phyloP scores from a whole-genome alignment of 805 yeast species.

The Cyberlindnera bimundalis region DNA sequence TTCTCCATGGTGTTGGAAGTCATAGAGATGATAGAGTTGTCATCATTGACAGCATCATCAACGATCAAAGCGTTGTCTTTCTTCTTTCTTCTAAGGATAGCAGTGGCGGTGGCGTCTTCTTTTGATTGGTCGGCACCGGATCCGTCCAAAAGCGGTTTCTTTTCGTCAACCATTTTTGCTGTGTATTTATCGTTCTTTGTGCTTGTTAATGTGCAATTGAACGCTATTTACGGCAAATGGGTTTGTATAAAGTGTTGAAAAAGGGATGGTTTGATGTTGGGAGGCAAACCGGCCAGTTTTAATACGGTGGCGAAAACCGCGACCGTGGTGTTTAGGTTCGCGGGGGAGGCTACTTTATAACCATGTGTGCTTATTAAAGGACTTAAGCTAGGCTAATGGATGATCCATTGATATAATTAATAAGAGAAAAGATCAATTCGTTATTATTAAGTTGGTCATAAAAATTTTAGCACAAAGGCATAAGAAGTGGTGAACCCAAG shows the following conservation, averaged over 20 bases:
- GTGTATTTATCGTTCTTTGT: background rate
- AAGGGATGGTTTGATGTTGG: conserved; percentile 1
- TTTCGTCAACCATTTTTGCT: conserved; percentile 29
- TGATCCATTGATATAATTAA: no score
- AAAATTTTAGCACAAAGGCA: no score
- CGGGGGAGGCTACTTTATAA: no score
- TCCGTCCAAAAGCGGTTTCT: conserved; percentile 52
- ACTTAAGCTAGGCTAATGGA: no score
- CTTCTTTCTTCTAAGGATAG: conserved; percentile 95
- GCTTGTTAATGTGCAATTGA: conserved; percentile 1
- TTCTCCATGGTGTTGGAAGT: conserved; percentile 93
- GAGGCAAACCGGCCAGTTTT: conserved; percentile 8
- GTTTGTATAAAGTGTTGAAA: no score
- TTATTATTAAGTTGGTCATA: conserved; percentile 2
- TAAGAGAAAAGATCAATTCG: background rate
- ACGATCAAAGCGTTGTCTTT: conserved; percentile 90
- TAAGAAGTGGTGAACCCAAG: no score
- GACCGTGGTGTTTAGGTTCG: background rate
- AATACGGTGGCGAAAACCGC: conserved; percentile 13
- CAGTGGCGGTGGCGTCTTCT: conserved; percentile 87
- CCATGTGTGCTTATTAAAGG: no score
- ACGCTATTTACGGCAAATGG: conserved; percentile 1
- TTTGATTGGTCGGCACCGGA: conserved; percentile 59
- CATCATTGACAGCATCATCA: conserved; percentile 96
- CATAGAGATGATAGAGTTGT: conserved; percentile 94